A percentile compares a stretch with the other conserved stretches of the same genome.
phyloP scores from a whole-genome alignment of 2,329 filamentous ascomycete species.

The Cadophora luteo-olivacea region DNA sequence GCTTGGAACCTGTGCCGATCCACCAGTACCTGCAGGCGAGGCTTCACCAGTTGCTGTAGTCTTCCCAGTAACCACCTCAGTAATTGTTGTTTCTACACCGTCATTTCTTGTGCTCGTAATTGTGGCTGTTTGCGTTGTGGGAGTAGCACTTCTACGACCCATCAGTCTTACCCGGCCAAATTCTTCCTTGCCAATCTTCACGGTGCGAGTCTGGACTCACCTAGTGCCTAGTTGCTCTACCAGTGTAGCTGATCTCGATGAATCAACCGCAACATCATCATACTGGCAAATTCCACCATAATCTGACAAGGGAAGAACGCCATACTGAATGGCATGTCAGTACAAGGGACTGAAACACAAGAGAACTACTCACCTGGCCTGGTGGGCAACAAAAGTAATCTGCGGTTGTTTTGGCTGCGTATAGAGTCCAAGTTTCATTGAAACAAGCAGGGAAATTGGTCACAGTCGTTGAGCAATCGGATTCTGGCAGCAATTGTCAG shows the following conservation, averaged over 20 bases:
- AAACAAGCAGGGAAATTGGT: conserved; percentile 6
- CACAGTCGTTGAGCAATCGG: background rate
- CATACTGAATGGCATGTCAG: background rate
- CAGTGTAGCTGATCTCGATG: background rate
- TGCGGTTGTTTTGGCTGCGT: background rate
- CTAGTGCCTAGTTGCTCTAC: background rate
- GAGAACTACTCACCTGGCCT: background rate
- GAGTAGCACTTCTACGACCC: background rate
- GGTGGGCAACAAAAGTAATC: conserved; percentile 17
- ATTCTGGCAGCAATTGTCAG: background rate
- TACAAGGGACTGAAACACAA: background rate
- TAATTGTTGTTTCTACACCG: background rate
- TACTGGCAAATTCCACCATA: conserved; percentile 13
- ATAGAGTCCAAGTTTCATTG: conserved; percentile 4
- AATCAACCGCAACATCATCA: background rate
- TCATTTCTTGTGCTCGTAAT: conserved; percentile 10
- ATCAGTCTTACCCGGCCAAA: background rate
- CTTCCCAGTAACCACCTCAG: background rate
- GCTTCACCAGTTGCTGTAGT: background rate
- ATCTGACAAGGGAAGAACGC: background rate
- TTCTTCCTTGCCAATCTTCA: background rate
- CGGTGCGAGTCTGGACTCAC: background rate
- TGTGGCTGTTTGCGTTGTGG: background rate
- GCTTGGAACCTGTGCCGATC: background rate
- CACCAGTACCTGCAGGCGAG: background rate